Conservation (phyloP, 1,139 yeast genomes). For the Casaregolazyma suthepensis region DNA sequence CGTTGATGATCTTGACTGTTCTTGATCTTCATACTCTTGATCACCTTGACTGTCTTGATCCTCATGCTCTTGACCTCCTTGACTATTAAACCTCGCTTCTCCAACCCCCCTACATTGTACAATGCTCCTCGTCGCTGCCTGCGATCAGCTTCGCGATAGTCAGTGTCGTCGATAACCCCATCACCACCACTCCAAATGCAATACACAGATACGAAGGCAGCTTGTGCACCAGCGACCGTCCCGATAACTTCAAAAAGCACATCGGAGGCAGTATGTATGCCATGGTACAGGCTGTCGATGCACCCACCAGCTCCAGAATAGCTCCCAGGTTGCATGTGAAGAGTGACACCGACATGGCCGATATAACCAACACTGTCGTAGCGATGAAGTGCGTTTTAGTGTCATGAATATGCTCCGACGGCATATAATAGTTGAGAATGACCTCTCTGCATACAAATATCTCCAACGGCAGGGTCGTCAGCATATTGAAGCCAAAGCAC, state of each 20-base stretch:
- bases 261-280: conserved; percentile 89
- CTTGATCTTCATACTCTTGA: no score
- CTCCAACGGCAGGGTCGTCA: conserved; percentile 88
- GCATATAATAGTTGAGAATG: conserved; percentile 53
- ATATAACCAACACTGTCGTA: conserved; percentile 59
- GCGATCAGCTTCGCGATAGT: conserved; percentile 54
- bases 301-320: conserved; percentile 82
- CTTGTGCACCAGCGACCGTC: conserved; percentile 42
- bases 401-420: conserved; percentile 21
- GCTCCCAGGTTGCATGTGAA: conserved; percentile 86
- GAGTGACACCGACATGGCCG: conserved; percentile 71
- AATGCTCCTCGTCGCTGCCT: conserved; percentile 39
- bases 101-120: conserved; percentile 28
- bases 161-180: conserved; percentile 72
- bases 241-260: conserved; percentile 65
- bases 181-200: conserved; percentile 65
- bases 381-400: conserved; percentile 47
- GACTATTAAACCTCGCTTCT: not conserved
- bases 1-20: no score
- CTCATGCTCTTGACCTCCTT: not conserved
- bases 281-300: conserved; percentile 87
- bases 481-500: conserved; percentile 90
- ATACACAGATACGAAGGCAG: conserved; percentile 58
- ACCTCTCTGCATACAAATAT: conserved; percentile 88
- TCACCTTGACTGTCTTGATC: no score